A percentile compares a stretch with the other conserved stretches of the same genome.
These are phyloP conservation scores for Ceriops tagal DNA, from an alignment of 345 rosid genomes.

Conservation along the genomic window DNA sequence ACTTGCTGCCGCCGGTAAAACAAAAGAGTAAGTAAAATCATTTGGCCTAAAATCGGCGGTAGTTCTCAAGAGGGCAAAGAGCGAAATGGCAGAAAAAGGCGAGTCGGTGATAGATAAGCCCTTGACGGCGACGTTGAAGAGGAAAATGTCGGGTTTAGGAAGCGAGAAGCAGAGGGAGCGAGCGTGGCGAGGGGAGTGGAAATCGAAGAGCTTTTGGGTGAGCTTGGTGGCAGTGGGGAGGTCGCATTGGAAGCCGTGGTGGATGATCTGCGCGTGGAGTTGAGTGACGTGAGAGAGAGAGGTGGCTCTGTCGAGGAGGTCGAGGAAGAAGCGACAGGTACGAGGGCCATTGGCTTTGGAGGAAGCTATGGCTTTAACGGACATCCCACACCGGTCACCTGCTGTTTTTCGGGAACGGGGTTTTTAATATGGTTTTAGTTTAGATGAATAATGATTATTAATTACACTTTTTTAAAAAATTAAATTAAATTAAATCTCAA, in stretches of 20 bases:
- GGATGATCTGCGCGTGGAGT: slow-evolving; percentile 60
- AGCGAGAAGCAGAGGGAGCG: slow-evolving; percentile 51
- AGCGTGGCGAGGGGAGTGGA: slow-evolving; percentile 48
- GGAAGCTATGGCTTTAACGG: slow-evolving; percentile 11
- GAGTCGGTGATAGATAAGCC: slow-evolving; percentile 43
- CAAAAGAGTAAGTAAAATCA: slow-evolving; percentile 52
- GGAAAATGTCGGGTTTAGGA: slow-evolving; percentile 61
- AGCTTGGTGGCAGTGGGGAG: slow-evolving; percentile 61
- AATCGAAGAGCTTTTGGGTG: slow-evolving; percentile 57
- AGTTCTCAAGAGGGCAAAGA: slow-evolving; percentile 45
- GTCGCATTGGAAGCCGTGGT: slow-evolving; percentile 46
- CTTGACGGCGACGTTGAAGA: slow-evolving; percentile 64
- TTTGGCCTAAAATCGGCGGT: slow-evolving; percentile 46
- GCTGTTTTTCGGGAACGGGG: background rate
- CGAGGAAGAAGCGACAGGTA: slow-evolving; percentile 35
- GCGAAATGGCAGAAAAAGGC: slow-evolving; percentile 45
- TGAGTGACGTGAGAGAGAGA: slow-evolving; percentile 55
- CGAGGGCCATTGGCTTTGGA: background rate
- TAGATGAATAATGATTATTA: background rate
- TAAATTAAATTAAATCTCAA: too few species aligned
- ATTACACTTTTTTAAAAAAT: background rate
- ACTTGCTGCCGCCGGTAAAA: slow-evolving; percentile 51
- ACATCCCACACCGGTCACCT: slow-evolving; percentile 1
- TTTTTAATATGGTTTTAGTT: background rate
- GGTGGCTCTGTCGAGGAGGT: slow-evolving; percentile 40